Percentiles rank a stretch among this genome's conserved stretches.
Evolutionary conservation across 2,329 filamentous ascomycete genomes (phyloP).

Genomic region (Cladosporium velox): DNA sequence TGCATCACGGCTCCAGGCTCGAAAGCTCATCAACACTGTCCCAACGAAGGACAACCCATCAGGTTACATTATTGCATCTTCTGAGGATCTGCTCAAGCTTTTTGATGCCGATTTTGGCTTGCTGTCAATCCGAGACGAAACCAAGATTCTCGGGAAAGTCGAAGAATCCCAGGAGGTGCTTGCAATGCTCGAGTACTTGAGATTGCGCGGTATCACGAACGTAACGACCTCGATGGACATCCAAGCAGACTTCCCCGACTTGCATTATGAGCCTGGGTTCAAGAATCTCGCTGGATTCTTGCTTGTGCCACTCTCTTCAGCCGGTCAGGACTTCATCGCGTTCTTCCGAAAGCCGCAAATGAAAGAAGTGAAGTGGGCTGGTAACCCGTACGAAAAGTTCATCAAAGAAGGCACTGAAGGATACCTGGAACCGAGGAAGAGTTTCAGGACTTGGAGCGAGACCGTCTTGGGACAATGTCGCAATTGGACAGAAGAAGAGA

Average conservation of each 20-base stretch:
- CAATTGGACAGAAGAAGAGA: slow-evolving; percentile 86
- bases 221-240: slow-evolving; percentile 80
- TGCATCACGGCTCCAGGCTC: slow-evolving; percentile 77
- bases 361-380: slow-evolving; percentile 81
- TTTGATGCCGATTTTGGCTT: slow-evolving; percentile 88
- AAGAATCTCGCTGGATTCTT: slow-evolving; percentile 74
- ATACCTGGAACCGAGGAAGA: slow-evolving; percentile 75
- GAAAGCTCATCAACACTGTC: slow-evolving; percentile 84
- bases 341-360: slow-evolving; percentile 81
- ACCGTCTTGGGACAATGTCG: slow-evolving; percentile 78
- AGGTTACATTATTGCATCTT: slow-evolving; percentile 87
- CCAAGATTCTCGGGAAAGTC: slow-evolving; percentile 76
- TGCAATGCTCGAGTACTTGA: slow-evolving; percentile 80
- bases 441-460: slow-evolving; percentile 81
- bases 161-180: slow-evolving; percentile 80
- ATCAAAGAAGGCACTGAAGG: slow-evolving; percentile 70
- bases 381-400: slow-evolving; percentile 80
- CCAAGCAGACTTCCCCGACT: slow-evolving; percentile 73
- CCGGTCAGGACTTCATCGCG: slow-evolving; percentile 81
- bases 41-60: slow-evolving; percentile 80
- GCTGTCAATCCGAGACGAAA: slow-evolving; percentile 82
- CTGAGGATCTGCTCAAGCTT: slow-evolving; percentile 77
- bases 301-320: slow-evolving; percentile 75
- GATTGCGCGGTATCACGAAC: slow-evolving; percentile 71
- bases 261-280: slow-evolving; percentile 78